Evolutionary conservation across 805 yeast genomes (phyloP).

Genomic region (Clavispora vitiphila): DNA sequence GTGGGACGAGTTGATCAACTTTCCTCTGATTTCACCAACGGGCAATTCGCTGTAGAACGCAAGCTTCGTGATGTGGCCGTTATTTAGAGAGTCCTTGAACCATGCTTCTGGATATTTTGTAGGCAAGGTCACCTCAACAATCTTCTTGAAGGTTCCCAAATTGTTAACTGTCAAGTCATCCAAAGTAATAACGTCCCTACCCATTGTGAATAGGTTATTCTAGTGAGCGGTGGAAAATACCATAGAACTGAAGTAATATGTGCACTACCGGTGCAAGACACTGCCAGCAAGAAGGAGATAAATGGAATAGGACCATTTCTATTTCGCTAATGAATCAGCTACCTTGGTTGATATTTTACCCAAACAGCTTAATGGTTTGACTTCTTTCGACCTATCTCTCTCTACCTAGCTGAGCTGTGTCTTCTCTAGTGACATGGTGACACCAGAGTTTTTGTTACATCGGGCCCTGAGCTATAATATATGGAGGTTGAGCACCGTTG

Average conservation of each 20-base stretch:
- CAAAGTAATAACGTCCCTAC: conserved; percentile 43
- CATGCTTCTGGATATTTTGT: conserved; percentile 46
- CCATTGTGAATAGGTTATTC: conserved; percentile 15
- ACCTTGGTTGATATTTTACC: no score
- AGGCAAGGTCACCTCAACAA: conserved; percentile 51
- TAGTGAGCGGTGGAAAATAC: not conserved
- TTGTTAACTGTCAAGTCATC: conserved; percentile 61
- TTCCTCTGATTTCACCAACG: conserved; percentile 70
- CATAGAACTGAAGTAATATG: not conserved
- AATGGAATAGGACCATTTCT: no score
- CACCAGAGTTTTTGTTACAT: no score
- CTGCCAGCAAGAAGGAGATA: not conserved
- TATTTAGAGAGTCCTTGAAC: conserved; percentile 43
- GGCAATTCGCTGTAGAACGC: conserved; percentile 74
- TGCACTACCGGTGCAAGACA: not conserved
- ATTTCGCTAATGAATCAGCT: no score
- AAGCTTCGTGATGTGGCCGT: conserved; percentile 50
- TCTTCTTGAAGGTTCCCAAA: conserved; percentile 51
- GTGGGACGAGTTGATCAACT: conserved; percentile 39
- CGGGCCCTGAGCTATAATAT: no score
- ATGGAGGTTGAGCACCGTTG: no score
- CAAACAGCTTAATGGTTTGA: no score
- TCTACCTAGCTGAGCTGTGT: no score
- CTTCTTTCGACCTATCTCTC: no score
- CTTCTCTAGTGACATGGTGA: no score